These are phyloP conservation scores for Mrakia hoshinonis DNA, from an alignment of 768 basidiomycete genomes.

Conservation along the genomic window DNA sequence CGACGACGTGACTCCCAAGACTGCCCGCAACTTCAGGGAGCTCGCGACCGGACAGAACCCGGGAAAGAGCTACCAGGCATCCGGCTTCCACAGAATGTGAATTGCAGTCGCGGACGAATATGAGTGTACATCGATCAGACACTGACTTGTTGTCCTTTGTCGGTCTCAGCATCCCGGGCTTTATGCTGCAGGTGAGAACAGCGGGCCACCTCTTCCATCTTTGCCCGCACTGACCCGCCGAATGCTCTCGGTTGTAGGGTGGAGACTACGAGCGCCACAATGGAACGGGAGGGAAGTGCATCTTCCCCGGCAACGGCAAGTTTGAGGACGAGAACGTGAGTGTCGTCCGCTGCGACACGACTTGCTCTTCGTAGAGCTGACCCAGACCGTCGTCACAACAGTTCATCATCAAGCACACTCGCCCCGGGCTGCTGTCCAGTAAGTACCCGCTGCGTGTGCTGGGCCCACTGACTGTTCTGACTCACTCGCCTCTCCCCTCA, in stretches of 20 bases:
- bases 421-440: slow-evolving; percentile 15
- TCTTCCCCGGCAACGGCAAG: slow-evolving; percentile 38
- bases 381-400: background rate
- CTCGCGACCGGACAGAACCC: slow-evolving; percentile 52
- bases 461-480: background rate
- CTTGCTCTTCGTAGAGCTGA: background rate
- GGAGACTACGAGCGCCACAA: slow-evolving; percentile 64
- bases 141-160: background rate
- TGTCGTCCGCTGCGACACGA: slow-evolving; percentile 36
- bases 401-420: slow-evolving; percentile 21
- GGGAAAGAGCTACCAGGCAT: slow-evolving; percentile 6
- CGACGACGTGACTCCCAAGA: slow-evolving; percentile 26
- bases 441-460: background rate
- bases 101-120: background rate
- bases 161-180: background rate
- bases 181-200: slow-evolving; percentile 3
- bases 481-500: background rate
- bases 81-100: slow-evolving; percentile 39
- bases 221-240: background rate
- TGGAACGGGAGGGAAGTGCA: slow-evolving; percentile 41
- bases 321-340: slow-evolving; percentile 42
- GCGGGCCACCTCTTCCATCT: background rate
- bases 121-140: background rate
- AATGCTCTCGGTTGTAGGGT: slow-evolving; percentile 42
- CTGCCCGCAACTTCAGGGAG: slow-evolving; percentile 58